Evolutionary conservation across 176 grass and related monocot species (phyloP), one percentile per base, ranked within the genome.

Genomic region (Tuctoria greenei): DNA sequence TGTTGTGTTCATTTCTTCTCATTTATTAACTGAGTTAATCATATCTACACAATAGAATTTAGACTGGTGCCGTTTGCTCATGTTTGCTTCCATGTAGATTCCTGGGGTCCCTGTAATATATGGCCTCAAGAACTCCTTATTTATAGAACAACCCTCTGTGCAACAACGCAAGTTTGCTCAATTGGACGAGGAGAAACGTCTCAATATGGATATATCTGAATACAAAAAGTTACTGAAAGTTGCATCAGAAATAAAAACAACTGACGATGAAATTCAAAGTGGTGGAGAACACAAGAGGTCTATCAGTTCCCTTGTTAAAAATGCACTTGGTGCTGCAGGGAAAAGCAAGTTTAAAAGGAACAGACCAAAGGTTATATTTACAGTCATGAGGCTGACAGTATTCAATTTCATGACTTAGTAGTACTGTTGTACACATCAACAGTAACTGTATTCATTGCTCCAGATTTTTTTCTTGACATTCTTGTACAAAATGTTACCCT

Each of bases 21-120:
- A 42, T 63, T 42, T 6, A 1, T 31, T 31, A 50, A 51, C 13
- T 4, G 0, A 43, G 38, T 77, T 15, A 25, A 35, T 43, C 68
- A 4, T 77, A 35, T 55, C 50, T 14, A 20, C 1, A 7, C 26
- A 31, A 31, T 26, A 23, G 35, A 18, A 24, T 70, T 13, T 77
- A 11, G 2, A 35, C 20, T 41, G 12, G 3, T 25, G 1, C 37
- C 72, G 68, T 50, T 36, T 70, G 1, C 46, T 66, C 24, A 57
- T 70, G 28, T 5, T 74, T 61, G 1, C 65, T 75, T 75, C 20
- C 44, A 73, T 85, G 35, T 69, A 97, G 90, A 77, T 88, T 85
- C 82, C 93, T 78, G 87, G 90, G 13, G 79, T 96, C 61, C 90
- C 93, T 79, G 82, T 96, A 18, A 96, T 96, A 76, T 96, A 92